phyloP scores from a whole-genome alignment of 805 yeast species.

The Saccharomycodes ludwigii region DNA sequence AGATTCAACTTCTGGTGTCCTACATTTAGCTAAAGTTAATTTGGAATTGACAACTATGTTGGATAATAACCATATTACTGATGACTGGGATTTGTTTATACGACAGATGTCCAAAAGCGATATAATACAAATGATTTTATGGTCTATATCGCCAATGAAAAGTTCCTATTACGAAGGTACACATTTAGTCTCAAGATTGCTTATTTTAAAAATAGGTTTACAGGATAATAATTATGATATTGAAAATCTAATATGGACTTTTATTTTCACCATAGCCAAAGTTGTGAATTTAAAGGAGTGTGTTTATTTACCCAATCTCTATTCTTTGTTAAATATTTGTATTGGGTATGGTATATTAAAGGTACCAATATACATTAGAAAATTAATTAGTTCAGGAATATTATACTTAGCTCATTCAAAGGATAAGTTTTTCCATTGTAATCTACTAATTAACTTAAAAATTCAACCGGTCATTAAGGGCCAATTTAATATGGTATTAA shows the following conservation, averaged over 20 bases:
- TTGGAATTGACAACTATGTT: slow-evolving; percentile 13
- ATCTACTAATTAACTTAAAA: slow-evolving; percentile 47
- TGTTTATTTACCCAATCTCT: slow-evolving; percentile 25
- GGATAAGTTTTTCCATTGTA: slow-evolving; percentile 42
- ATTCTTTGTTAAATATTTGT: slow-evolving; percentile 32
- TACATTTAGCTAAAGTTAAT: slow-evolving; percentile 13
- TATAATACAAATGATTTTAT: slow-evolving; percentile 18
- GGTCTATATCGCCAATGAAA: slow-evolving; percentile 23
- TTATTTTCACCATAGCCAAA: slow-evolving; percentile 26
- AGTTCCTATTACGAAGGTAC: slow-evolving; percentile 19
- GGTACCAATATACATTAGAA: slow-evolving; percentile 52
- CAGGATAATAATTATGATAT: slow-evolving; percentile 21
- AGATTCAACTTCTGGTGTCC: no score
- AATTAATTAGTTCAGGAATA: slow-evolving; percentile 76
- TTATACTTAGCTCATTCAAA: slow-evolving; percentile 46
- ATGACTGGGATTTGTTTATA: slow-evolving; percentile 21
- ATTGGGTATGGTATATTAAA: slow-evolving; percentile 33
- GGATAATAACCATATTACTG: slow-evolving; percentile 18
- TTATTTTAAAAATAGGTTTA: slow-evolving; percentile 17
- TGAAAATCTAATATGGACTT: slow-evolving; percentile 24
- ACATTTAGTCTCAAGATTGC: slow-evolving; percentile 19
- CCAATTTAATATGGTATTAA: slow-evolving; percentile 44
- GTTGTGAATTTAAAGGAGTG: slow-evolving; percentile 17
- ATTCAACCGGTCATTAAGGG: slow-evolving; percentile 34
- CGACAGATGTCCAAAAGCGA: slow-evolving; percentile 14